These are phyloP conservation scores for Casaregolazyma lundiana DNA, from an alignment of 1,139 yeast species.

Conservation along the genomic window DNA sequence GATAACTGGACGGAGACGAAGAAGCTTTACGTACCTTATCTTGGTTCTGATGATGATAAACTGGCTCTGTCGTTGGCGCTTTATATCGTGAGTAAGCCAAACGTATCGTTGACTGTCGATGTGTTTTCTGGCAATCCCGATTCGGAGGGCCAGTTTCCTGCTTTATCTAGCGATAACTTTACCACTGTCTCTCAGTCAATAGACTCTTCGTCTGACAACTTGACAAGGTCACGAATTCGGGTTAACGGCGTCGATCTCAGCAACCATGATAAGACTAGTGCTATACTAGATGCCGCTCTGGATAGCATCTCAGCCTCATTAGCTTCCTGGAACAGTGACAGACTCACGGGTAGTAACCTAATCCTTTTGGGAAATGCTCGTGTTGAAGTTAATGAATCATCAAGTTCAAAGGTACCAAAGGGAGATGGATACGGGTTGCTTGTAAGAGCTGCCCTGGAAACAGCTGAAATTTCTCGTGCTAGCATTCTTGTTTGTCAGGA, in stretches of 20 bases:
- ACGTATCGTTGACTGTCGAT: constrained; percentile 13
- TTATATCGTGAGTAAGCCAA: constrained; percentile 16
- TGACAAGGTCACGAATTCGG: background rate
- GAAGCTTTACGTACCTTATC: constrained; percentile 13
- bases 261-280: background rate
- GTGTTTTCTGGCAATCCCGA: constrained; percentile 10
- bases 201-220: background rate
- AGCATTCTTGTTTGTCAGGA: background rate
- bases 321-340: background rate
- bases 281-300: background rate
- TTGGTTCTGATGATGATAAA: constrained; percentile 13
- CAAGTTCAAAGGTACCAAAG: background rate
- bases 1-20: constrained; percentile 9
- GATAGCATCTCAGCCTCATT: background rate
- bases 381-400: background rate
- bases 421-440: background rate
- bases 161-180: background rate
- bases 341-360: background rate
- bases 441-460: background rate
- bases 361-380: background rate
- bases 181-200: background rate
- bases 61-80: constrained; percentile 16
- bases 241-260: background rate
- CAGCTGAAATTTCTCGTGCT: background rate
- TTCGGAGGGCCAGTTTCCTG: background rate